Base-by-base conservation (phyloP, 306 rosid species). In the Prunus mume region DNA sequence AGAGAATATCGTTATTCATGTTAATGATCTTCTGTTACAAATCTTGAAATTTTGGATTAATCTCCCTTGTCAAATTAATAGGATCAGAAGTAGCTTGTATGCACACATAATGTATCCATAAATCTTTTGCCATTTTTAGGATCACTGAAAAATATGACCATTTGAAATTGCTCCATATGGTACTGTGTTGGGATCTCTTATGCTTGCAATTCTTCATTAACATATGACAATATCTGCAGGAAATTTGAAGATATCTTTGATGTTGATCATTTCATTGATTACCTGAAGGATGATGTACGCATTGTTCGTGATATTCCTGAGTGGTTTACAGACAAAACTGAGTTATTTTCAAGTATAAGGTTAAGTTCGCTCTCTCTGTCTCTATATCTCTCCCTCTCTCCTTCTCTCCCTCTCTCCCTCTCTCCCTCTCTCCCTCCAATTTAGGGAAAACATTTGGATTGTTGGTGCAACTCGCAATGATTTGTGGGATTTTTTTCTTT, bases 211-310 rank as follows among this genome's bases (percentile, higher is more conserved):
- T 74, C 30, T 74, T 58, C 58, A 32, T 63, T 50, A 30, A 24
- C 51, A 18, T 25, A 7, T 78, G 30, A 66, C 62, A 69, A 80
- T 77, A 55, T 58, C 74, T 89, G 84, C 98, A 96, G 99, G 88
- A 96, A 96, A 79, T 96, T 96, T 79, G 97, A 92, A 83, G 98
- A 96, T 79, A 96, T 96, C 82, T 96, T 96, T 87, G 96, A 96
- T 69, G 97, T 96, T 75, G 97, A 92, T 79, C 99, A 96, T 87
- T 96, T 96, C 86, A 96, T 96, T 84, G 95, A 88, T 86, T 96
- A 96, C 84, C 86, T 96, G 81, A 96, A 89, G 84, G 82, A 92
- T 86, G 99, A 96, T 61, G 98, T 96, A 46, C 90, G 87, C 20
- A 92, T 96, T 75, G 97, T 96, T 78, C 99, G 97, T 72, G 98